These are phyloP conservation scores for Inga leiocalycina DNA, from an alignment of 306 rosid genomes.

Conservation along the genomic window DNA sequence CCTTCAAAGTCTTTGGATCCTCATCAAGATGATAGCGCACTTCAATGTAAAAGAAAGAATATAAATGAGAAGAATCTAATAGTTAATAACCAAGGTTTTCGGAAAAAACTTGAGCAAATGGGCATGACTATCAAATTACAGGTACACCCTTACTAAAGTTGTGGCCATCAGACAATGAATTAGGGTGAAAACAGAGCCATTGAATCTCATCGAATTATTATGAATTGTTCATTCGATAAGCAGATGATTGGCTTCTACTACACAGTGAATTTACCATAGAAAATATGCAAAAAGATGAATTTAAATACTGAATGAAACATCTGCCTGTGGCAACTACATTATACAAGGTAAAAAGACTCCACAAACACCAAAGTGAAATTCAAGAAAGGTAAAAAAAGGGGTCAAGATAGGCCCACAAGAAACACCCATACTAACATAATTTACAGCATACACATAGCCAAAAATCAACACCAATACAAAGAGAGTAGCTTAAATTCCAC, in stretches of 20 bases:
- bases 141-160: background rate
- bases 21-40: conserved; percentile 96
- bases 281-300: background rate
- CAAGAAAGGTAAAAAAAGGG: too few relatives aligned
- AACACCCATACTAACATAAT: background rate
- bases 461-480: too few relatives aligned
- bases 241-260: background rate
- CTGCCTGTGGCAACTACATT: background rate
- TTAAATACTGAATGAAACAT: background rate
- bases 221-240: conserved; percentile 13
- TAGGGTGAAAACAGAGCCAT: conserved; percentile 1
- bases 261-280: background rate
- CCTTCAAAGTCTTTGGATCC: conserved; percentile 94
- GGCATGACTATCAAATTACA: conserved; percentile 25
- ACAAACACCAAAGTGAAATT: too few relatives aligned
- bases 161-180: conserved; percentile 18
- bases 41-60: conserved; percentile 40
- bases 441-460: background rate
- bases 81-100: conserved; percentile 1
- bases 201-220: background rate
- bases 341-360: too few relatives aligned
- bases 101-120: conserved; percentile 9
- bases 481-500: background rate
- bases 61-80: conserved; percentile 31
- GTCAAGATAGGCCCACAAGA: background rate